Base-by-base conservation (phyloP, 73 alveolate species). In the Paramecium sonneborni region DNA sequence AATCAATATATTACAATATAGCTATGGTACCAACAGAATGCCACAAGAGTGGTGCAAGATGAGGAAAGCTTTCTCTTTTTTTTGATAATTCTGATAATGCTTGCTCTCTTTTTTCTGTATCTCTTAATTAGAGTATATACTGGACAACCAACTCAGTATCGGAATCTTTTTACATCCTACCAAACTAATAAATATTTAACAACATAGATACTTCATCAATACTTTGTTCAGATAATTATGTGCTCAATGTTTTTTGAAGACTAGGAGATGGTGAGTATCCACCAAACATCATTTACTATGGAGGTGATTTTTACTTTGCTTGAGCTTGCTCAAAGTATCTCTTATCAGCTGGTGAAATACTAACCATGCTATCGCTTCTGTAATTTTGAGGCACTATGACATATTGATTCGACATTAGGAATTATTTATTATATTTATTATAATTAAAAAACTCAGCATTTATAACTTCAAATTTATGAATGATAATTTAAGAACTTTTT, bases 11-110 rank as follows among this genome's bases (percentile, higher is more conserved):
- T 48, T 91, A 93, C 92, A 98, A 95, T 2, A 99, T 98, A 21
- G 99, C 99, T 6, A 98, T 96, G 26, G 99, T 98, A 28, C 99
- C 99, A 20, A 96, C 97, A 28, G 99, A 97, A 76, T 98, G 98
- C 99, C 99, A 98, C 2, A 98, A 93, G 86, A 96, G 94, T 44
- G 98, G 98, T 24, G 99, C 99, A 11, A 98, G 94, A 90, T 97
- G 98, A 57, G 96, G 93, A 87, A 97, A 94, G 72, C 92, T 92
- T 93, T 98, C 99, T 67, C 99, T 84, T 79, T 95, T 94, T 88
- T 96, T 94, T 20, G 98, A 92, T 62, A 97, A 95, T 93, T 98
- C 99, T 35, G 92, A 93, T 70, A 97, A 92, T n/a, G 99, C 99
- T 56, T 89, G 92, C 88, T 98, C 99, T 72, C 99, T 85, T 82